These are phyloP conservation scores for Phytopythium boreale DNA, from an alignment of 352 stramenopile species.

Conservation along the genomic window DNA sequence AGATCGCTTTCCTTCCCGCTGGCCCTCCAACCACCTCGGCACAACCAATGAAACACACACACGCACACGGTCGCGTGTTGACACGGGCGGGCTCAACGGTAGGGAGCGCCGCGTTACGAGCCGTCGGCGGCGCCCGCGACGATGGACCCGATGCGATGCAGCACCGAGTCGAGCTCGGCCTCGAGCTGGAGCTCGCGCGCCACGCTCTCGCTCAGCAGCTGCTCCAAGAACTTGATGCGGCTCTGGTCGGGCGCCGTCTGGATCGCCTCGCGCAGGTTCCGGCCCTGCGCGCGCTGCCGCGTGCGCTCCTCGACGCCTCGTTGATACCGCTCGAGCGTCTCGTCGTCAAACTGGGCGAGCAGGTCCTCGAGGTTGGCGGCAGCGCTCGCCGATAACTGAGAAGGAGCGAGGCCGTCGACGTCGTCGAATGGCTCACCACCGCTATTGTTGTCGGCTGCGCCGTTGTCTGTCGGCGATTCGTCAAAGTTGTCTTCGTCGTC, in stretches of 20 bases:
- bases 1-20: background rate
- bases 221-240: slow-evolving; percentile 86
- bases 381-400: slow-evolving; percentile 10
- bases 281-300: slow-evolving; percentile 69
- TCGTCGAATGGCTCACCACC: slow-evolving; percentile 10
- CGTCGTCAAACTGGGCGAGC: slow-evolving; percentile 35
- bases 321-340: slow-evolving; percentile 51
- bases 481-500: slow-evolving; percentile 67
- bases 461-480: slow-evolving; percentile 27
- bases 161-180: slow-evolving; percentile 66
- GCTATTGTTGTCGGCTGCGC: slow-evolving; percentile 18
- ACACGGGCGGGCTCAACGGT: too few species aligned
- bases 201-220: slow-evolving; percentile 79
- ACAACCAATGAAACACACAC: background rate
- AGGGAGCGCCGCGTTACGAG: slow-evolving; percentile 8
- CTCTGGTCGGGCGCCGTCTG: slow-evolving; percentile 73
- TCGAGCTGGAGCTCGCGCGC: slow-evolving; percentile 83
- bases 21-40: background rate
- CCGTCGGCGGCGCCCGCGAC: background rate
- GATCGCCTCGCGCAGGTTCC: slow-evolving; percentile 76
- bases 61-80: background rate
- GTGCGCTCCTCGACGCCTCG: slow-evolving; percentile 68
- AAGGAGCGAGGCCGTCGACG: slow-evolving; percentile 13
- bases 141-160: slow-evolving; percentile 33
- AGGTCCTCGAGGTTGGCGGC: slow-evolving; percentile 28